A percentile compares a stretch with the other conserved stretches of the same genome.
phyloP scores from a whole-genome alignment of 1,284 basidiomycete genomes.

The Amylostereum areolatum region DNA sequence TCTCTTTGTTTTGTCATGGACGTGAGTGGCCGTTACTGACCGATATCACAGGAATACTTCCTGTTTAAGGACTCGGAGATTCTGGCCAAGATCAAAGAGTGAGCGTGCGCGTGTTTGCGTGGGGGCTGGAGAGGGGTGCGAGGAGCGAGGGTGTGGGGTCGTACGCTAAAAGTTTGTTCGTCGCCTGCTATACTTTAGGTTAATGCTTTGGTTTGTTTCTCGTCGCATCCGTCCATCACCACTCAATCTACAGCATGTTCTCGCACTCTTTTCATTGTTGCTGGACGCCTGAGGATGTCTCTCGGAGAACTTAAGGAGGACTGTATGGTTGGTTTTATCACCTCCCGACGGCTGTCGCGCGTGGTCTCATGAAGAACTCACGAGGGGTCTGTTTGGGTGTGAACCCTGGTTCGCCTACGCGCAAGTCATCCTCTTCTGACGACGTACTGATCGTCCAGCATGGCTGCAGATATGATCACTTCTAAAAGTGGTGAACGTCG shows the following conservation, averaged over 20 bases:
- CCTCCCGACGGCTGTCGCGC: too few species aligned
- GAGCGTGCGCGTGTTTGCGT: conserved; percentile 19
- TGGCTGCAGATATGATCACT: too few species aligned
- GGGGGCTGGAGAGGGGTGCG: not conserved
- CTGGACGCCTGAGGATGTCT: too few species aligned
- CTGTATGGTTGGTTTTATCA: too few species aligned
- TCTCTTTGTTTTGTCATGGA: not conserved
- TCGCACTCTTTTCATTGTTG: too few species aligned
- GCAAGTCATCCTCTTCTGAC: too few species aligned
- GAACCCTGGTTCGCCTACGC: too few species aligned
- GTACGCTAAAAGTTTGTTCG: not conserved
- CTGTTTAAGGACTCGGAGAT: conserved; percentile 96
- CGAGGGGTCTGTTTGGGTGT: too few species aligned
- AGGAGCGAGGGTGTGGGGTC: not conserved
- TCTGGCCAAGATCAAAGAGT: conserved; percentile 95
- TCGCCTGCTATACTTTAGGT: not conserved
- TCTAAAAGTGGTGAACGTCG: too few species aligned
- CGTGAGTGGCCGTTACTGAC: not conserved
- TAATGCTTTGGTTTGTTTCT: not conserved
- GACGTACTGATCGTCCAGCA: too few species aligned
- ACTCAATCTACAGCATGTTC: not conserved
- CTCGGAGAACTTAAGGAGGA: too few species aligned
- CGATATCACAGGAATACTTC: conserved; percentile 73
- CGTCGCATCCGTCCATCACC: not conserved
- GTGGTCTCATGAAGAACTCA: too few species aligned